phyloP scores from a whole-genome alignment of 345 rosid species.

The Triadica sebifera region DNA sequence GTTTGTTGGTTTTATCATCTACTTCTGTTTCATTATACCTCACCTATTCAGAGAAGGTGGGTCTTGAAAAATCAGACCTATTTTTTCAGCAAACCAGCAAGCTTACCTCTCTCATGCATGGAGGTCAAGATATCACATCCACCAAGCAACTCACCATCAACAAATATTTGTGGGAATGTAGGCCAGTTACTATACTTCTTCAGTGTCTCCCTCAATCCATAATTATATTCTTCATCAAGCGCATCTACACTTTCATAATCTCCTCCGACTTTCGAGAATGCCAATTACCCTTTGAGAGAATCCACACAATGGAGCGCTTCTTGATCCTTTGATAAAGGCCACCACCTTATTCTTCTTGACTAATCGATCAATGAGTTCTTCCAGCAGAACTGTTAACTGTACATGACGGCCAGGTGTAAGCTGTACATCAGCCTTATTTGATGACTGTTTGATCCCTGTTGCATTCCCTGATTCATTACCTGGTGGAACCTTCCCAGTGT shows the following conservation, averaged over 20 bases:
- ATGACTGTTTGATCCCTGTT: conserved; percentile 62
- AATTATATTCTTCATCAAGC: conserved; percentile 79
- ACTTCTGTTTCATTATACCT: too few relatives aligned
- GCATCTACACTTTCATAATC: conserved; percentile 85
- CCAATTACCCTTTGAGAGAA: conserved; percentile 83
- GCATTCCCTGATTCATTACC: conserved; percentile 87
- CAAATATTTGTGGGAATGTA: conserved; percentile 81
- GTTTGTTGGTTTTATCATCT: too few relatives aligned
- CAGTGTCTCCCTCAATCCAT: conserved; percentile 73
- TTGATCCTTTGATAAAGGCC: conserved; percentile 87
- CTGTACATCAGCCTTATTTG: conserved; percentile 71
- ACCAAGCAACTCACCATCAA: conserved; percentile 75
- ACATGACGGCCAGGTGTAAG: conserved; percentile 90
- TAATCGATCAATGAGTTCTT: conserved; percentile 60
- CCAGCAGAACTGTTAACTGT: conserved; percentile 66
- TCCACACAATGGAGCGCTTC: conserved; percentile 87
- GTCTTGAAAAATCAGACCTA: conserved; percentile 2
- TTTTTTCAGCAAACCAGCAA: conserved; percentile 49
- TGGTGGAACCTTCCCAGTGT: conserved; percentile 77
- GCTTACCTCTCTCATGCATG: conserved; percentile 81
- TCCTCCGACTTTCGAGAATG: conserved; percentile 75
- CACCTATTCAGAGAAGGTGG: too few relatives aligned
- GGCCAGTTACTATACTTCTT: conserved; percentile 94
- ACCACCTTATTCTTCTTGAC: conserved; percentile 90
- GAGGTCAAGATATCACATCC: conserved; percentile 83